Conservation (phyloP, 805 yeast genomes). For the Myxozyma kluyveri region DNA sequence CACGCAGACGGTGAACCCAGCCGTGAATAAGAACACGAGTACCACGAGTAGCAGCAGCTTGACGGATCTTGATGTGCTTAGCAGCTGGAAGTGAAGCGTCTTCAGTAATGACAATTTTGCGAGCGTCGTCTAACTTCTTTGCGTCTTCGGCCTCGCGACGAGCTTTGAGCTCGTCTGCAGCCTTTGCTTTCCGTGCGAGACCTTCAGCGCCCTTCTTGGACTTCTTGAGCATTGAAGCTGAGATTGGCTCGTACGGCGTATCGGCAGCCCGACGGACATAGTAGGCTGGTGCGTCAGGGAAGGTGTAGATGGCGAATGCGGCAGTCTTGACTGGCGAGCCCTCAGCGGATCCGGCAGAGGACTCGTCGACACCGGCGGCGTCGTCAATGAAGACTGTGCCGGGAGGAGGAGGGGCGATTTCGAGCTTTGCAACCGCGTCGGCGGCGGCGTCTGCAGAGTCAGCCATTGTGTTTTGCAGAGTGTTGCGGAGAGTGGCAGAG, state of each 20-base stretch:
- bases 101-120: constrained; percentile 71
- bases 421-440: constrained; percentile 2
- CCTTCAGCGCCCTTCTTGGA: constrained; percentile 96
- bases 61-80: constrained; percentile 59
- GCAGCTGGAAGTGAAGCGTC: constrained; percentile 75
- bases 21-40: constrained; percentile 78
- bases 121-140: constrained; percentile 71
- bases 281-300: constrained; percentile 43
- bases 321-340: constrained; percentile 68
- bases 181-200: constrained; percentile 73
- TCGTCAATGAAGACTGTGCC: constrained; percentile 58
- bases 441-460: constrained; percentile 1
- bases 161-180: constrained; percentile 49
- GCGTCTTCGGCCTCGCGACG: constrained; percentile 67
- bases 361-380: constrained; percentile 61
- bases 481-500: not conserved
- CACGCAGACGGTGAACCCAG: constrained; percentile 93
- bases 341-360: constrained; percentile 50
- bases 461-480: constrained; percentile 6
- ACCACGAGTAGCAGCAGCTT: constrained; percentile 56
- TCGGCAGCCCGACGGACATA: constrained; percentile 62
- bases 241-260: constrained; percentile 67
- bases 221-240: constrained; percentile 89
- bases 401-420: constrained; percentile 15
- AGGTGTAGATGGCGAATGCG: constrained; percentile 68